phyloP scores from a whole-genome alignment of 306 rosid genomes.

The Alnus glutinosa region DNA sequence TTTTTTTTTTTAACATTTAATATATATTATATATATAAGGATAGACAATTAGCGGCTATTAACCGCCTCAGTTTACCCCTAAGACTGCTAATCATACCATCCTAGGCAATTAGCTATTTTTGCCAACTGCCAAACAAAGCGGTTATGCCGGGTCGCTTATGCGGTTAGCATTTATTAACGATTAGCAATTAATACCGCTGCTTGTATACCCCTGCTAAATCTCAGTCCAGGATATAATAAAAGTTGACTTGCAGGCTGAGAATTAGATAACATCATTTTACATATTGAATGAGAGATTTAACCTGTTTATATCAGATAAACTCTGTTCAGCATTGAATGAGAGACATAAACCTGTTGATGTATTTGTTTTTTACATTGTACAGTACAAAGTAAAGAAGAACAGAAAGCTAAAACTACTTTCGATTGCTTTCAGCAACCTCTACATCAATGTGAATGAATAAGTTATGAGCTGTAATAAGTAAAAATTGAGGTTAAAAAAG shows the following conservation, averaged over 20 bases:
- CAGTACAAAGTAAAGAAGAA: background rate
- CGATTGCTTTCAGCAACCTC: slow-evolving; percentile 12
- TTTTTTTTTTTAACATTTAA: no score
- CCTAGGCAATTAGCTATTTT: no score
- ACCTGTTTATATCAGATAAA: background rate
- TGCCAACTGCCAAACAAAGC: no score
- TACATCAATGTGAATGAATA: slow-evolving; percentile 37
- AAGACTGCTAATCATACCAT: no score
- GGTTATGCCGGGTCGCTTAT: no score
- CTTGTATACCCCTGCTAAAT: no score
- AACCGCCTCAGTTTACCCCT: no score
- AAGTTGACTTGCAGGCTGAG: background rate
- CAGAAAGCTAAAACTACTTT: background rate
- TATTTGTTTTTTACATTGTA: slow-evolving; percentile 13
- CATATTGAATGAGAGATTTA: background rate
- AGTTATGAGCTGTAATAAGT: slow-evolving; percentile 20
- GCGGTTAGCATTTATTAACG: no score
- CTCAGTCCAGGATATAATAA: no score
- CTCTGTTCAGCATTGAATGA: background rate
- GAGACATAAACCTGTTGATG: background rate
- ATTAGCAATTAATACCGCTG: no score
- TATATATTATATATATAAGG: no score
- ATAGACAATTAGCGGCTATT: no score
- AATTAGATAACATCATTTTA: background rate
- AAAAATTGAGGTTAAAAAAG: slow-evolving; percentile 18